phyloP scores from a whole-genome alignment of 805 yeast species.

The Diddensiella santjacobensis region DNA sequence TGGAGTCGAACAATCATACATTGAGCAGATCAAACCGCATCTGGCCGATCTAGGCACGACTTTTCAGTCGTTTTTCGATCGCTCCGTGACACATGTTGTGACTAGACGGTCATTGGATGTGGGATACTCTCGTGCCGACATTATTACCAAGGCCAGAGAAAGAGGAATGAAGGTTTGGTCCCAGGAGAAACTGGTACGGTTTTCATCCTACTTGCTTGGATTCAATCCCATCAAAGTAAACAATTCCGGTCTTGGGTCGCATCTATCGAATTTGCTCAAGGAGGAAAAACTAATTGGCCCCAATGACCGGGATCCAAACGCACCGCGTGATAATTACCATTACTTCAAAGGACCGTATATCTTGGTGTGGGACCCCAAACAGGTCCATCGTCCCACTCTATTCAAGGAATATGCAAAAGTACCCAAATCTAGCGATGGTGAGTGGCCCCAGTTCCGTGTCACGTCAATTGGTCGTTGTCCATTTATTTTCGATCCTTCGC shows the following conservation, averaged over 20 bases:
- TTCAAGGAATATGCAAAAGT: conserved; percentile 66
- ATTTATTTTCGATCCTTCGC: conserved; percentile 42
- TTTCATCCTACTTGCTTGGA: conserved; percentile 49
- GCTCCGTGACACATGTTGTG: conserved; percentile 70
- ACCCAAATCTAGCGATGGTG: conserved; percentile 37
- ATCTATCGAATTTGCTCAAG: conserved; percentile 50
- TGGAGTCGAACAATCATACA: conserved; percentile 34
- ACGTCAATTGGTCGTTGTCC: conserved; percentile 78
- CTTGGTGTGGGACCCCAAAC: conserved; percentile 75
- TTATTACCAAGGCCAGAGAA: conserved; percentile 58
- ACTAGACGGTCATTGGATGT: conserved; percentile 53
- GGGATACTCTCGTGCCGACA: conserved; percentile 50
- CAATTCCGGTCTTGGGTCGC: conserved; percentile 2
- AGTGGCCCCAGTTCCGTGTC: conserved; percentile 58
- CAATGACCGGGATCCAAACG: conserved; percentile 81
- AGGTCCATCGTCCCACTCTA: conserved; percentile 74
- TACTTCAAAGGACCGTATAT: conserved; percentile 74
- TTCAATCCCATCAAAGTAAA: conserved; percentile 8
- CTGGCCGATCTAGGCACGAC: conserved; percentile 36
- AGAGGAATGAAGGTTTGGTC: conserved; percentile 80
- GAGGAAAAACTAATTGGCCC: conserved; percentile 87
- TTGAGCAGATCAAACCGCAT: conserved; percentile 28
- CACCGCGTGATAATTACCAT: conserved; percentile 77
- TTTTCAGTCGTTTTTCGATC: conserved; percentile 56
- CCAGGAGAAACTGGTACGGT: conserved; percentile 77